phyloP scores from a whole-genome alignment of 2,329 filamentous ascomycete genomes.

The Stachybotrys chartarum region DNA sequence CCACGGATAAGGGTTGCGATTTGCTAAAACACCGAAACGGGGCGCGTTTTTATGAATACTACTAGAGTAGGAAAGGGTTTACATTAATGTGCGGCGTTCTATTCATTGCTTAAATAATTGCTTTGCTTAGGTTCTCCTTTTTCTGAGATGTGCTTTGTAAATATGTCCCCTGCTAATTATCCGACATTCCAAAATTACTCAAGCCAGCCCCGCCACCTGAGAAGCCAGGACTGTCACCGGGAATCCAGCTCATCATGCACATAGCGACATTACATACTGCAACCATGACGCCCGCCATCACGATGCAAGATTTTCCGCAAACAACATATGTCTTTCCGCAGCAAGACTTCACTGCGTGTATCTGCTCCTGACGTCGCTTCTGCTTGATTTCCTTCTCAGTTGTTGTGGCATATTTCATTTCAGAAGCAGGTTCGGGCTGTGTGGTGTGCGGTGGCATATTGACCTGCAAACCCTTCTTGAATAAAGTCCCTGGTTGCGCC shows the following conservation, averaged over 20 bases:
- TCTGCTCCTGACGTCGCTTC: not conserved
- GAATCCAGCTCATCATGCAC: not conserved
- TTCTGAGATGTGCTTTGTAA: no score
- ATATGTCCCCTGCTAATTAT: not conserved
- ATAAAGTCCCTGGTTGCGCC: not conserved
- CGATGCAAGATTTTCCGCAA: not conserved
- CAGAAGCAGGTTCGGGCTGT: not conserved
- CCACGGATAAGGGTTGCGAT: no score
- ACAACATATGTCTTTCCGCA: not conserved
- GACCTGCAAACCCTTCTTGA: not conserved
- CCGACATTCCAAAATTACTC: not conserved
- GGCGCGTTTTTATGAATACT: no score
- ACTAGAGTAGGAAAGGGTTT: no score
- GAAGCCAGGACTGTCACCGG: not conserved
- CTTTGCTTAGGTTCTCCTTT: no score
- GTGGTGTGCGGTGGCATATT: not conserved
- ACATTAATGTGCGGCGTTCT: no score
- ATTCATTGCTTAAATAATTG: no score
- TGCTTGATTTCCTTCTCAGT: not conserved
- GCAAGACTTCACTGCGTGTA: not conserved
- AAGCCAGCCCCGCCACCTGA: not conserved
- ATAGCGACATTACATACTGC: not conserved
- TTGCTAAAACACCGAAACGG: no score
- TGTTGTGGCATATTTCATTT: not conserved
- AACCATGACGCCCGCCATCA: not conserved